A percentile compares a stretch with the other conserved stretches of the same genome.
Evolutionary conservation across 495 filamentous ascomycete genomes (phyloP).

Genomic region (Elaphomyces granulatus): DNA sequence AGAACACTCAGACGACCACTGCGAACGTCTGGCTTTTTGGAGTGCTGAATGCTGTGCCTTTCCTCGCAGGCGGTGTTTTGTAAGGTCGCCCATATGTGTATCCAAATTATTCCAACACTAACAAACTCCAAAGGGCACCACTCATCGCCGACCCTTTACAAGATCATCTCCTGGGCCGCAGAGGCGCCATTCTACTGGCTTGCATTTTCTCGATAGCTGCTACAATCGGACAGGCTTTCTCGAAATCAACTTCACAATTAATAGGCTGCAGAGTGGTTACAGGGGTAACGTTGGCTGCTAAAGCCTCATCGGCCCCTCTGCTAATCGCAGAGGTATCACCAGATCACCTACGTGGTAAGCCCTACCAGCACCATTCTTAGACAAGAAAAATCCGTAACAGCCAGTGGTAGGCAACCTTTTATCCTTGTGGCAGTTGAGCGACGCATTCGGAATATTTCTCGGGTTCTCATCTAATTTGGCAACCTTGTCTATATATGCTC

Average conservation of each 20-base stretch:
- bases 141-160: conserved; percentile 42
- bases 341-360: conserved; percentile 44
- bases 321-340: conserved; percentile 49
- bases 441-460: conserved; percentile 47
- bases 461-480: conserved; percentile 47
- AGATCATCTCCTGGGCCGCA: conserved; percentile 42
- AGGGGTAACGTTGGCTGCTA: conserved; percentile 50
- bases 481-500: conserved; percentile 36
- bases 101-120: no score
- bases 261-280: conserved; percentile 42
- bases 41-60: no score
- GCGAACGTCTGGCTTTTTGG: no score
- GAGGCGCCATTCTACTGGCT: conserved; percentile 46
- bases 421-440: conserved; percentile 49
- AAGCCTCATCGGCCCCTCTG: conserved; percentile 46
- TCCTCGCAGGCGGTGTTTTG: no score
- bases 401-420: no score
- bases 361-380: no score
- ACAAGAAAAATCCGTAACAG: no score
- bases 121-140: no score
- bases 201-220: conserved; percentile 43
- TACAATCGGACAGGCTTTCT: conserved; percentile 40
- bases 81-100: no score
- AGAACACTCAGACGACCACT: no score
- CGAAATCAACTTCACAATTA: conserved; percentile 44